Conservation (phyloP, 148 eudicot species). For the Fagopyrum homotropicum region DNA sequence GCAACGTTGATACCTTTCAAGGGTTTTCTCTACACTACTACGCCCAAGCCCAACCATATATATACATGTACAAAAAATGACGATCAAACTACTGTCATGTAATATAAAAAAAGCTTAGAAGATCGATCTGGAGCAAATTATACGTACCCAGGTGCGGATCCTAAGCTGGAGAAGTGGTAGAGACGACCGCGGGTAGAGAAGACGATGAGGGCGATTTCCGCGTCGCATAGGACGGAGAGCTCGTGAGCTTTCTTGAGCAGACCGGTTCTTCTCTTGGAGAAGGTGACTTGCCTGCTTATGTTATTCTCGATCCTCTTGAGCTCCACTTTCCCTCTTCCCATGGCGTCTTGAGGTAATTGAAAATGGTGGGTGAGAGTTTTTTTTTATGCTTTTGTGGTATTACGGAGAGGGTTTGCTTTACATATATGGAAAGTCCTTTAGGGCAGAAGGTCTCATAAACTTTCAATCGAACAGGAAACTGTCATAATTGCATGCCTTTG, state of each 20-base stretch:
- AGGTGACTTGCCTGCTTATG: constrained; percentile 13
- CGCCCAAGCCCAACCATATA: neutral
- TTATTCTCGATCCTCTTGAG: constrained; percentile 14
- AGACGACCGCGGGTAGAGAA: constrained; percentile 12
- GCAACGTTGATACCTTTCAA: constrained; percentile 17
- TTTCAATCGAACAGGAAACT: neutral
- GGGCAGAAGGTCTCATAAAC: constrained; percentile 10
- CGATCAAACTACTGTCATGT: neutral
- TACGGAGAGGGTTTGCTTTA: neutral
- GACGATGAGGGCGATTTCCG: constrained; percentile 12
- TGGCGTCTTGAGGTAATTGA: neutral
- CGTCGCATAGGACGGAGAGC: constrained; percentile 9
- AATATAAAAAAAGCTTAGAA: neutral
- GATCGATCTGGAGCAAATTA: neutral
- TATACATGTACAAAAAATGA: neutral
- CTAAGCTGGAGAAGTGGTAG: constrained; percentile 15
- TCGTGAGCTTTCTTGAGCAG: constrained; percentile 14
- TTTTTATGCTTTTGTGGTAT: neutral
- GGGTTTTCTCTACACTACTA: constrained; percentile 7
- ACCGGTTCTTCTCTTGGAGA: constrained; percentile 14
- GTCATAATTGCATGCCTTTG: constrained; percentile 10
- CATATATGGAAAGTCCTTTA: neutral
- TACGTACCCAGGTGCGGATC: neutral
- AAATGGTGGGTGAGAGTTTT: neutral
- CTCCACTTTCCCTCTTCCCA: constrained; percentile 17